These are phyloP conservation scores for Grifola frondosa DNA, from an alignment of 1,284 basidiomycete species.

Conservation along the genomic window DNA sequence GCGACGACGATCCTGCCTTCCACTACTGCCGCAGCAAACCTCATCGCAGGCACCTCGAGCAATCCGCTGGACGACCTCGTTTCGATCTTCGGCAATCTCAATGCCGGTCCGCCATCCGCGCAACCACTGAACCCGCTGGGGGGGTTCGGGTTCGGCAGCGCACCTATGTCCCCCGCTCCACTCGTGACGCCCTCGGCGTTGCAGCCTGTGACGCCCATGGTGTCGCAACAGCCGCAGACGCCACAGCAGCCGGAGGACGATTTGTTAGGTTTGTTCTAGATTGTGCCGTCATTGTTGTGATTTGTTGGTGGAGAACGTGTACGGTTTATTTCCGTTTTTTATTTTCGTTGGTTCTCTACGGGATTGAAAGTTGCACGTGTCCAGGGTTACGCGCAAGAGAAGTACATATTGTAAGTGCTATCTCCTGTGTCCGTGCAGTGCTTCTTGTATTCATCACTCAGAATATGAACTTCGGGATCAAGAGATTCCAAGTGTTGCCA, in stretches of 20 bases:
- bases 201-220: constrained; percentile 17
- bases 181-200: constrained; percentile 20
- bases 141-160: constrained; percentile 27
- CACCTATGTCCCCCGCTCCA: constrained; percentile 15
- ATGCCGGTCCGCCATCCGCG: constrained; percentile 24
- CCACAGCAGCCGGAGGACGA: constrained; percentile 41
- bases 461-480: too few species aligned
- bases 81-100: constrained; percentile 75
- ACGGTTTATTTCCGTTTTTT: too few species aligned
- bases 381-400: too few species aligned
- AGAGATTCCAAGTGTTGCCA: too few species aligned
- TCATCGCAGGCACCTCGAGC: constrained; percentile 68
- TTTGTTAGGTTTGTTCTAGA: constrained; percentile 47
- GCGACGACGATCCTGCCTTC: constrained; percentile 71
- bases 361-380: too few species aligned
- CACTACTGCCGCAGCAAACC: constrained; percentile 68
- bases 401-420: too few species aligned
- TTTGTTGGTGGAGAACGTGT: too few species aligned
- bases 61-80: constrained; percentile 92
- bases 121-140: constrained; percentile 21
- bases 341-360: too few species aligned
- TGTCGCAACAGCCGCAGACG: constrained; percentile 18
- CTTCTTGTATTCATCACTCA: too few species aligned
- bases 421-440: too few species aligned
- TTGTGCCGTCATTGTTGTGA: too few species aligned